Base-by-base conservation (phyloP, 129 eudicot species). In the Flaveria sonorensis region DNA sequence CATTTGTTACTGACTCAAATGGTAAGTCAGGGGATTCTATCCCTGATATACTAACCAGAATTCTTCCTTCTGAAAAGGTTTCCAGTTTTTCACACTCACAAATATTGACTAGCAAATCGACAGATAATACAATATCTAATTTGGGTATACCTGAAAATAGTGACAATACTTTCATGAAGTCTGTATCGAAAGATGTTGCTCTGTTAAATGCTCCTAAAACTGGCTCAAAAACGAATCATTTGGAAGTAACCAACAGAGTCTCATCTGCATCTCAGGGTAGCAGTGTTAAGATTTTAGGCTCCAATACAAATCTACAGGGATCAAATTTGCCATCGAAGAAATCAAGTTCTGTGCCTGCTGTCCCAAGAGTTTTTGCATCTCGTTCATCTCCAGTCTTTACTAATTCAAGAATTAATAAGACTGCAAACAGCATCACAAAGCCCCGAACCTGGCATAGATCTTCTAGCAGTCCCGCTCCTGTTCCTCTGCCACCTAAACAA, bases 391-490 rank as follows among this genome's bases (percentile, higher is more conserved):
- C 73, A 43, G 77, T 46, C 42, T 64, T 74, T 50, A 76, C 70
- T 30, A 78, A 72, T 79, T 46, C 87, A 71, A 87, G 85, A 76
- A 82, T 70, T 43, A 71, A 47, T 36, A 72, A 80, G 51, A 68
- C 88, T 18, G 48, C 83, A 53, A 80, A 65, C 63, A 84, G 68
- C 70, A 81, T 70, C 68, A 78, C 87, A 56, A 89, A 86, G 40
- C 81, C 97, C 60, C 85, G 93, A 74, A 91, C 96, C 10, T 94
- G 98, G 98, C 89, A 70, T 81, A 91, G 98, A 70, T 81, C 90
- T 46, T 80, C 68, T 62, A 81, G 73, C 76, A 45, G 66, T 26
- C 67, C 85, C 39, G 66, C 82, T 80, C 87, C 86, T 51, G 66
- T 81, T 82, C 88, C 87, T 65, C 65, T 40, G 26, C 88, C n/a